Evolutionary conservation across 2,329 filamentous ascomycete genomes (phyloP).

Genomic region (Cercospora sp.): DNA sequence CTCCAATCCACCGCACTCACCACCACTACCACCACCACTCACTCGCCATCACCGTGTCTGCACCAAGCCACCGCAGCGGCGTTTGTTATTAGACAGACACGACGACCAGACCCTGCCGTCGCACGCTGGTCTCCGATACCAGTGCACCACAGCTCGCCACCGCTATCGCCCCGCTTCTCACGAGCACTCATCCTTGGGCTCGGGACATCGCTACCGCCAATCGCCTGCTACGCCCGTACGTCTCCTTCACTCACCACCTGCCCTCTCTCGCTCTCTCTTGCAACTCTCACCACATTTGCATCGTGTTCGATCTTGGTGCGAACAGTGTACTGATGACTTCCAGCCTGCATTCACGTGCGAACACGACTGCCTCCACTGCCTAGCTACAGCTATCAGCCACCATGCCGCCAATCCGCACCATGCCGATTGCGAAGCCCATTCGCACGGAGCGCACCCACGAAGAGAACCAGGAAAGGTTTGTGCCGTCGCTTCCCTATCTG

Average conservation of each 20-base stretch:
- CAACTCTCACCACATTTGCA: not conserved
- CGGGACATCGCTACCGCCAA: constrained; percentile 14
- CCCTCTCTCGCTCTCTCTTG: not conserved
- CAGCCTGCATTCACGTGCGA: not conserved
- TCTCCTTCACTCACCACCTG: not conserved
- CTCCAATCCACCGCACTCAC: constrained; percentile 1
- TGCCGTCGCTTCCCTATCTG: constrained; percentile 25
- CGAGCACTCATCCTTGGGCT: constrained; percentile 11
- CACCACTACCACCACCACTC: constrained; percentile 15
- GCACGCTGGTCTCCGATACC: not conserved
- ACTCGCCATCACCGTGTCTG: not conserved
- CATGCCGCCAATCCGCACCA: constrained; percentile 40
- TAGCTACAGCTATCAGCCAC: constrained; percentile 9
- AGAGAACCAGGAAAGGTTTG: constrained; percentile 72
- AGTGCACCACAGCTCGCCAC: constrained; percentile 18
- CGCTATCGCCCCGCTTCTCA: constrained; percentile 22
- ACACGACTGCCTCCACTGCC: not conserved
- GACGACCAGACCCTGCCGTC: constrained; percentile 14
- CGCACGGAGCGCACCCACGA: constrained; percentile 76
- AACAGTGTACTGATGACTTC: not conserved
- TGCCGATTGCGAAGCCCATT: constrained; percentile 46
- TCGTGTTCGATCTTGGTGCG: not conserved
- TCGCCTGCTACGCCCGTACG: constrained; percentile 7
- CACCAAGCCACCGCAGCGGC: not conserved
- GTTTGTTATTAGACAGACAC: constrained; percentile 37